A percentile compares a stretch with the other conserved stretches of the same genome.
phyloP scores from a whole-genome alignment of 768 basidiomycete species.

The Amanita phalloides region DNA sequence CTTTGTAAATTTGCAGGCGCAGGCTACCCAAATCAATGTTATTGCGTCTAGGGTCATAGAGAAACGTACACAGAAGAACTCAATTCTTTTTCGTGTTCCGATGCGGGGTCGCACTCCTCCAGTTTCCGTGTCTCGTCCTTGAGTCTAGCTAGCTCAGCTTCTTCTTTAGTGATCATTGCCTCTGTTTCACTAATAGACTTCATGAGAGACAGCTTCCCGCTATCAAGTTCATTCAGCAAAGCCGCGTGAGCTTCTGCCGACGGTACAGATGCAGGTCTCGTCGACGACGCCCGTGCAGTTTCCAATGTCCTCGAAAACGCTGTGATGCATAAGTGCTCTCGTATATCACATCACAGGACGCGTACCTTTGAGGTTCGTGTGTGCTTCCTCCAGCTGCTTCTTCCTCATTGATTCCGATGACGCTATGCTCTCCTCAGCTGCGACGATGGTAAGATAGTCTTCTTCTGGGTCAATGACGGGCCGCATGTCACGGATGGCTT shows the following conservation, averaged over 20 bases:
- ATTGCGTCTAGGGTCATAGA: not conserved
- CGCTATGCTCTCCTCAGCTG: slow-evolving; percentile 61
- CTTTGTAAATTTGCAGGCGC: slow-evolving; percentile 57
- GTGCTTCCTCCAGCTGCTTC: slow-evolving; percentile 60
- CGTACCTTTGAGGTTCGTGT: slow-evolving; percentile 53
- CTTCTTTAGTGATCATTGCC: slow-evolving; percentile 50
- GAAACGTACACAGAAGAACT: slow-evolving; percentile 55
- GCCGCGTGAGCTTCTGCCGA: slow-evolving; percentile 52
- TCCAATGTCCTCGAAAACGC: slow-evolving; percentile 58
- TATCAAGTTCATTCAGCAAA: slow-evolving; percentile 56
- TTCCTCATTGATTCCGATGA: slow-evolving; percentile 44
- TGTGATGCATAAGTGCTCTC: slow-evolving; percentile 14
- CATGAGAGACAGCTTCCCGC: slow-evolving; percentile 47
- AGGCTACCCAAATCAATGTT: slow-evolving; percentile 29
- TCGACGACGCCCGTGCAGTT: slow-evolving; percentile 59
- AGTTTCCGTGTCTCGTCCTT: slow-evolving; percentile 52
- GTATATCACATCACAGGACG: not conserved
- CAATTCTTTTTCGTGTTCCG: slow-evolving; percentile 59
- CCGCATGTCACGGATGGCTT: slow-evolving; percentile 59
- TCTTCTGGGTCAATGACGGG: slow-evolving; percentile 71
- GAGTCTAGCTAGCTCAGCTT: slow-evolving; percentile 57
- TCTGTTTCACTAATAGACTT: slow-evolving; percentile 73
- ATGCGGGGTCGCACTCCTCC: slow-evolving; percentile 63
- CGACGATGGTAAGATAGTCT: slow-evolving; percentile 66
- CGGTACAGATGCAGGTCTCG: slow-evolving; percentile 58